These are phyloP conservation scores for Microbotryum violaceum DNA, from an alignment of 1,284 basidiomycete genomes.

Conservation along the genomic window DNA sequence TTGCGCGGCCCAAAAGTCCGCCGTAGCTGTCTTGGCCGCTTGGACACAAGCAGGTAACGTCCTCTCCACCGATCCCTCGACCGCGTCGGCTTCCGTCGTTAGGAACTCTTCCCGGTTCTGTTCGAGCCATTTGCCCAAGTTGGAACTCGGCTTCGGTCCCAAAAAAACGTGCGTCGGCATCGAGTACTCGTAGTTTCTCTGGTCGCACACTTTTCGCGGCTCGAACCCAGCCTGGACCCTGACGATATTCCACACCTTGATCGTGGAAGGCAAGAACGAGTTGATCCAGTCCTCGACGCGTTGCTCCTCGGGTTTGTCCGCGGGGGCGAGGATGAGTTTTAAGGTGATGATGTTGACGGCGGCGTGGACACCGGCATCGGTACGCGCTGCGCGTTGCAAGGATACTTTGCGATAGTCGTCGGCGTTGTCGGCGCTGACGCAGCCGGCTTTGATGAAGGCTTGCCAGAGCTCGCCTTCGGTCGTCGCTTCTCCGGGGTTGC, in stretches of 20 bases:
- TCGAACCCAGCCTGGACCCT: conserved; percentile 89
- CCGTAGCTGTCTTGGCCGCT: conserved; percentile 12
- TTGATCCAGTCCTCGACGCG: conserved; percentile 52
- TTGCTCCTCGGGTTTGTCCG: conserved; percentile 13
- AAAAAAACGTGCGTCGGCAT: conserved; percentile 90
- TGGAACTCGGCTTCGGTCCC: conserved; percentile 72
- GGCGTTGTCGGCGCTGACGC: conserved; percentile 86
- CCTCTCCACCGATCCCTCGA: background rate
- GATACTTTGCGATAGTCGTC: conserved; percentile 78
- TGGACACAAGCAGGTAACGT: background rate
- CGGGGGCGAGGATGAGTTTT: conserved; percentile 65
- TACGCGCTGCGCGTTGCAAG: conserved; percentile 82
- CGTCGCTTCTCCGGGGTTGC: conserved; percentile 56
- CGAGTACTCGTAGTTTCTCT: conserved; percentile 93
- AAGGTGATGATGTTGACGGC: conserved; percentile 86
- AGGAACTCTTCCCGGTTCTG: conserved; percentile 1
- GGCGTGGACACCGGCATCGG: conserved; percentile 95
- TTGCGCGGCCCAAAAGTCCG: conserved; percentile 14
- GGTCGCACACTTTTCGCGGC: conserved; percentile 78
- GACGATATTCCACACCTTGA: conserved; percentile 86
- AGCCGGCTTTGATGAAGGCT: conserved; percentile 79
- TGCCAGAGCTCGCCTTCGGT: conserved; percentile 88
- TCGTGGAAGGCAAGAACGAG: conserved; percentile 74
- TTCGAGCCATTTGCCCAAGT: conserved; percentile 51
- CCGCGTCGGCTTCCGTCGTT: conserved; percentile 11